A percentile compares a stretch with the other conserved stretches of the same genome.
phyloP scores from a whole-genome alignment of 2,329 filamentous ascomycete species.

The Pseudogymnoascus sp. region DNA sequence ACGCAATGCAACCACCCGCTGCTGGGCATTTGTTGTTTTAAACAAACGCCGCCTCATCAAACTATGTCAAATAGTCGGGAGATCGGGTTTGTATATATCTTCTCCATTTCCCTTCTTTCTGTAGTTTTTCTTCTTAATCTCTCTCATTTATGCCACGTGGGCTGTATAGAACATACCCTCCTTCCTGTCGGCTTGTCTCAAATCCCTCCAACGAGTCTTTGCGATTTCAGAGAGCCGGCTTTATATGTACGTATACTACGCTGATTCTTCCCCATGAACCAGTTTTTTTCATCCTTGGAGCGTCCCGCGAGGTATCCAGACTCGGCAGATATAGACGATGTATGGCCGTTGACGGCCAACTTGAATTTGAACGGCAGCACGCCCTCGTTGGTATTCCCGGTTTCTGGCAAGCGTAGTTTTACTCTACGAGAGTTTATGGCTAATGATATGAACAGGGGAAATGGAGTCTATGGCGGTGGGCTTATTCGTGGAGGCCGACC shows the following conservation, averaged over 20 bases:
- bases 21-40: neutral
- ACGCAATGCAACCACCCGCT: neutral
- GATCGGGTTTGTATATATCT: neutral
- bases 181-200: neutral
- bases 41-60: conserved; percentile 4
- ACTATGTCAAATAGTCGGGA: neutral
- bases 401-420: neutral
- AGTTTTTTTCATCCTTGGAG: neutral
- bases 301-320: neutral
- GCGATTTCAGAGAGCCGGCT: neutral
- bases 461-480: neutral
- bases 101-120: neutral
- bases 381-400: neutral
- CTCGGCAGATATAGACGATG: conserved; percentile 4
- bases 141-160: neutral
- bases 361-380: neutral
- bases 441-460: neutral
- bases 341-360: neutral
- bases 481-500: neutral
- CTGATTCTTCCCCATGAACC: neutral
- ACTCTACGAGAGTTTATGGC: neutral
- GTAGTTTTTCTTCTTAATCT: neutral
- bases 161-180: neutral
- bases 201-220: neutral
- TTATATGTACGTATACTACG: neutral